Conservation (phyloP, 371 early-diverging fungal species). For the Mortierella sp. region DNA sequence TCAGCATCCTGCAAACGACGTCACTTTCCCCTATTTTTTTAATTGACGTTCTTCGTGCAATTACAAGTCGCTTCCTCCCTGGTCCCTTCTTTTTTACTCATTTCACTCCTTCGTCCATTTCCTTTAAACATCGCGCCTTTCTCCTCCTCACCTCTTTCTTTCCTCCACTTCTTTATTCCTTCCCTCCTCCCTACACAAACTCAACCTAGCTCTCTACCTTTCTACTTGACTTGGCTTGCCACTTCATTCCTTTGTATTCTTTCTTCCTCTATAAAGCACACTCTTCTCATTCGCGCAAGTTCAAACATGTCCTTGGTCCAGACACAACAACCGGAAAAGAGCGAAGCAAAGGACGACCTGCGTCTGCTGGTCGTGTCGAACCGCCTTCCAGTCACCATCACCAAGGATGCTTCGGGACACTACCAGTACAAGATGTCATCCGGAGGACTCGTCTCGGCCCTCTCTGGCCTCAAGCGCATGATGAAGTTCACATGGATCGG, state of each 20-base stretch:
- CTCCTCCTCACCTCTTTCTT: neutral
- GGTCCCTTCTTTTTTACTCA: neutral
- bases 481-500: constrained; percentile 99
- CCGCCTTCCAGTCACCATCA: constrained; percentile 98
- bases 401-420: constrained; percentile 71
- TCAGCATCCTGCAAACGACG: constrained; percentile 5
- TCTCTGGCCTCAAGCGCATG: constrained; percentile 93
- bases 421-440: constrained; percentile 90
- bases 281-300: neutral
- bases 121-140: neutral
- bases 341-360: constrained; percentile 48
- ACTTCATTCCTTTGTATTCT: neutral
- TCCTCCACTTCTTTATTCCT: neutral
- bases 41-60: neutral
- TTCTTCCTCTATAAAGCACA: neutral
- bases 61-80: neutral
- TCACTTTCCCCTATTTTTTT: constrained; percentile 4
- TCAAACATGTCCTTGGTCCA: constrained; percentile 18
- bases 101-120: neutral
- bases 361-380: constrained; percentile 99
- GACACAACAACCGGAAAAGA: neutral
- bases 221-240: neutral
- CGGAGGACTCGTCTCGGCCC: constrained; percentile 98
- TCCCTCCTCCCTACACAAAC: neutral
- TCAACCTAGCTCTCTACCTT: neutral